Evolutionary conservation across 2,329 filamentous ascomycete species (phyloP), one percentile per base, ranked within the genome.

Genomic region (Hypocreales sp.): DNA sequence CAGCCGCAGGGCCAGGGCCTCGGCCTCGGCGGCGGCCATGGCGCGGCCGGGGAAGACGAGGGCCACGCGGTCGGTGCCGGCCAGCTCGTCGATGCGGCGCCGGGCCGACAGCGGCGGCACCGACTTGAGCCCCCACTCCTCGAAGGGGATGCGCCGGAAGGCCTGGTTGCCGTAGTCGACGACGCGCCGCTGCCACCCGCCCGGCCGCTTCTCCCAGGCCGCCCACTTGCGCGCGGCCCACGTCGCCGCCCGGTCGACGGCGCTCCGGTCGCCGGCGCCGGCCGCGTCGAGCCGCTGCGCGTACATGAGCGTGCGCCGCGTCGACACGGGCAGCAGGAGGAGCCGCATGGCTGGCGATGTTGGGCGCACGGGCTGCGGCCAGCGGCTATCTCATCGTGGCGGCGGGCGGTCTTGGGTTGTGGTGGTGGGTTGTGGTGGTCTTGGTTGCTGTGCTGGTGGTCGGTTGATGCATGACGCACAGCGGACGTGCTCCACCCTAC

Each of bases 121-220:
- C 20, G 83, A 92, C 58, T 95, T 95, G 39, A 98, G 64, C 1
- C 82, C 84, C 90, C 90, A 98, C 75, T 98, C 90, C 55, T 95
- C 81, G 50, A 81, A 94, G 3, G 90, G 81, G 43, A 98, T 92
- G 35, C 82, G 72, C 41, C 81, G 75, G 34, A 98, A 70, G 11
- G 82, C 72, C 26, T 72, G 61, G 55, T 98, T 94, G 30, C 90
- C 90, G 51, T 87, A 92, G 32, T 68, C 64, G 28, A 90, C 87
- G 13, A 94, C 65, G 40, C 72, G 72, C 47, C 79, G 83, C 61
- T 94, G 83, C 90, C 90, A 95, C 29, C 81, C 80, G 24, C 63
- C 64, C 12, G 86, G 74, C 39, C 77, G 78, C 49, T 78, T 73
- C 54, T 95, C 90, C 86, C 87, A 95, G 32, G 62, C 59, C 4